Conservation (phyloP, 225 moss, liverwort and hornwort genomes). For the Climacium dendroides region DNA sequence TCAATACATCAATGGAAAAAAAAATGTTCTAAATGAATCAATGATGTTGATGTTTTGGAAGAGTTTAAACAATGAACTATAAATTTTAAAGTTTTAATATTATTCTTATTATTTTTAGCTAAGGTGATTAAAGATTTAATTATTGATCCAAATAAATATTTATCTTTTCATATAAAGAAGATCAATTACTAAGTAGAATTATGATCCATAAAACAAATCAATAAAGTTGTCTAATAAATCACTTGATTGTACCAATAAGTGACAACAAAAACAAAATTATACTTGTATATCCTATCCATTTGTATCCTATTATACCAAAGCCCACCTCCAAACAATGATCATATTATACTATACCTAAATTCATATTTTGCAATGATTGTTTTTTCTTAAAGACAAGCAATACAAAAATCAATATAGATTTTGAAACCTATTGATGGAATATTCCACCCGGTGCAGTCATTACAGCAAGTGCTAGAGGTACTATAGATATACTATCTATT, state of each 20-base stretch:
- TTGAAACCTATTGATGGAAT: neutral
- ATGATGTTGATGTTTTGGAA: neutral
- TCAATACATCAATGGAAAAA: neutral
- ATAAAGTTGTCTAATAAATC: neutral
- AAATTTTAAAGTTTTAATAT: neutral
- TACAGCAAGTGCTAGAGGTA: neutral
- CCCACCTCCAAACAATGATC: neutral
- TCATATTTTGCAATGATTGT: accelerated
- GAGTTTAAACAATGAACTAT: neutral
- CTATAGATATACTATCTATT: neutral
- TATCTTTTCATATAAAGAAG: neutral
- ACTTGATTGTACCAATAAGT: neutral
- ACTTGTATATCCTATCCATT: neutral
- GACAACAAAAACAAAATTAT: neutral
- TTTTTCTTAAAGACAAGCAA: neutral
- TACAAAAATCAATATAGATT: neutral
- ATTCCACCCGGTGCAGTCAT: neutral
- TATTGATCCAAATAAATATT: neutral
- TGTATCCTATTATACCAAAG: accelerated
- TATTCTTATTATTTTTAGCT: neutral
- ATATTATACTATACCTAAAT: neutral
- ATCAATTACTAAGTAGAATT: neutral
- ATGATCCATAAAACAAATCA: neutral
- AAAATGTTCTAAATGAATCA: neutral
- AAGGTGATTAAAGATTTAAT: neutral